Conservation (phyloP, 2,329 filamentous ascomycete genomes). For the Paecilomyces sp. region DNA sequence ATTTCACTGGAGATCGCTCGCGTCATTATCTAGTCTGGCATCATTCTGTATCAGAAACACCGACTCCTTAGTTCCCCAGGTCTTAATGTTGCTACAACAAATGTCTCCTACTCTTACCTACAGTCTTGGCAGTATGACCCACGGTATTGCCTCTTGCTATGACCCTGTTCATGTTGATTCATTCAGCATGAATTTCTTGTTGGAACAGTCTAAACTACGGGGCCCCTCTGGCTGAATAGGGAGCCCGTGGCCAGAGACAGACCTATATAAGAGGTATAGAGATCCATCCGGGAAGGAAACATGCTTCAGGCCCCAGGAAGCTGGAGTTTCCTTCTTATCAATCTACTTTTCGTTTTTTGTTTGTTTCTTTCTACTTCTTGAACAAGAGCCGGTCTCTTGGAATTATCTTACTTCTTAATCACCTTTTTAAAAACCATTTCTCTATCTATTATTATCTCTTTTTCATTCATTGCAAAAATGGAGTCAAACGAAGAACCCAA, state of each 20-base stretch:
- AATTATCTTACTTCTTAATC: background rate
- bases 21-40: background rate
- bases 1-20: background rate
- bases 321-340: background rate
- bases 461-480: background rate
- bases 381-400: background rate
- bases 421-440: too few relatives aligned
- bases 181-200: background rate
- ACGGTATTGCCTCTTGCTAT: background rate
- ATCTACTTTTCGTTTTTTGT: background rate
- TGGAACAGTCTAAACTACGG: background rate
- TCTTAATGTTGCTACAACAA: background rate
- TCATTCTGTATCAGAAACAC: background rate
- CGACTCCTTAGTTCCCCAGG: background rate
- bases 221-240: background rate
- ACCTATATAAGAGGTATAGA: background rate
- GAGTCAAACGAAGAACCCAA: background rate
- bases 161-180: background rate
- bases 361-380: background rate
- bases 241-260: background rate
- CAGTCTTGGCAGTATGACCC: background rate
- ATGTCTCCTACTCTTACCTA: background rate
- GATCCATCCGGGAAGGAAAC: background rate
- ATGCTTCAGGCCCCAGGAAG: background rate
- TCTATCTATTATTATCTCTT: too few relatives aligned